Evolutionary conservation across 352 stramenopile species (phyloP), one percentile per base, ranked within the genome.

Genomic region (Salisapilia sapeloensis): DNA sequence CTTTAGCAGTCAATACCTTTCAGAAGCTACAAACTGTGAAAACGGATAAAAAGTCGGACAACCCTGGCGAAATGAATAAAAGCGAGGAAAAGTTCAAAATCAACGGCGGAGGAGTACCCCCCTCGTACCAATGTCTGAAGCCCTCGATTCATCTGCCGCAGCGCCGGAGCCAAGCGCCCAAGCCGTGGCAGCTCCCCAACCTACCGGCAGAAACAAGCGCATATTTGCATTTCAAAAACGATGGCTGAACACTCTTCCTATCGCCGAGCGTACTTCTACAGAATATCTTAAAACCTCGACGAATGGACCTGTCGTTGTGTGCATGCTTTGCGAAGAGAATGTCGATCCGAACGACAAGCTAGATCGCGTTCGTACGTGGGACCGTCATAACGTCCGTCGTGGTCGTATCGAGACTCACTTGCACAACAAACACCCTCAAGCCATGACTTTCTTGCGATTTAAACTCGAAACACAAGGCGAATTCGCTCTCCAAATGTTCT

Each of bases 161-260:
- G n/a, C n/a, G n/a, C n/a, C n/a, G n/a, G n/a, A n/a, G n/a, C n/a
- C n/a, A n/a, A 23, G 17, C 19, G 1, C 29, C 2, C 2, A 20
- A 17, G 11, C 13, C 30, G 24, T 22, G 22, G 23, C 14, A 15
- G 20, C 3, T 27, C 13, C 32, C 17, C 17, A 2, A 13, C n/a
- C 21, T 12, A 35, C 15, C 2, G 30, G n/a, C 21, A 53, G 43
- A 22, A 58, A 65, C 37, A 84, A 84, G 41, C 69, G 69, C 27
- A 53, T 84, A 26, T 84, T 84, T 40, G 75, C 66, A 31, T 84
- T 84, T 46, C 69, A 84, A 43, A 80, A 78, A 46, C 53, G 69
- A 13, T 84, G 69, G 69, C 43, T 81, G 27, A 62, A 81, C 39
- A 63, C 69, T 36, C 57, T 84, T n/a, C 69, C 69, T 18, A 84